phyloP scores from a whole-genome alignment of 179 eudicot genomes.

The Silene vulgaris region DNA sequence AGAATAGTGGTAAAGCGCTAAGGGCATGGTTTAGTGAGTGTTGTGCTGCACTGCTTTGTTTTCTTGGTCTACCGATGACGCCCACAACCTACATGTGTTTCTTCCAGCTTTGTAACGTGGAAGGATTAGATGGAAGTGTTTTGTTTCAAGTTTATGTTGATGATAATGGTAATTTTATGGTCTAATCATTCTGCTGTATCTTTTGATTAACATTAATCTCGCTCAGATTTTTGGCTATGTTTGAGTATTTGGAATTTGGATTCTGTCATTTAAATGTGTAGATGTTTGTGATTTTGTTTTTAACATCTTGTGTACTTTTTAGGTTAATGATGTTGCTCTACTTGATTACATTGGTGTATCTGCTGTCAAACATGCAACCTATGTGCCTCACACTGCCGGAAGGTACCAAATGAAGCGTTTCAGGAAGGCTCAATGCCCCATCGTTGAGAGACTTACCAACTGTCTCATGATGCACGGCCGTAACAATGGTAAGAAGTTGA shows the following conservation, averaged over 20 bases:
- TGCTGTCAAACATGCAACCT: slow-evolving; percentile 49
- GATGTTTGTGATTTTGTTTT: neutral
- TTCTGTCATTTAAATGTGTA: neutral
- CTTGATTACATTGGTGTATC: slow-evolving; percentile 45
- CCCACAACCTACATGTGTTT: no score
- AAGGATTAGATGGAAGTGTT: no score
- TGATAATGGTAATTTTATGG: no score
- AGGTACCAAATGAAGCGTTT: slow-evolving; percentile 59
- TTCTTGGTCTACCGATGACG: no score
- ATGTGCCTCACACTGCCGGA: slow-evolving; percentile 63
- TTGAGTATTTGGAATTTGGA: no score
- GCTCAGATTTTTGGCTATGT: neutral
- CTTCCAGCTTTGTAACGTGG: no score
- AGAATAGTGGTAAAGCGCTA: no score
- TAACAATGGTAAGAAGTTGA: slow-evolving; percentile 68
- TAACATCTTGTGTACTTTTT: neutral
- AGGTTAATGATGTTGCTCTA: slow-evolving; percentile 48
- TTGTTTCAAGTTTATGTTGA: no score
- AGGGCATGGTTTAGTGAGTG: no score
- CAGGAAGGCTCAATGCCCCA: slow-evolving; percentile 71
- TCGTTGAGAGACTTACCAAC: slow-evolving; percentile 65
- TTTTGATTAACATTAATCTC: no score
- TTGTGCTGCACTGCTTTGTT: no score
- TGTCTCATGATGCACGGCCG: slow-evolving; percentile 76
- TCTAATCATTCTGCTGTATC: no score